These are phyloP conservation scores for Verticillium dahliae DNA, from an alignment of 2,329 filamentous ascomycete species.

Conservation along the genomic window DNA sequence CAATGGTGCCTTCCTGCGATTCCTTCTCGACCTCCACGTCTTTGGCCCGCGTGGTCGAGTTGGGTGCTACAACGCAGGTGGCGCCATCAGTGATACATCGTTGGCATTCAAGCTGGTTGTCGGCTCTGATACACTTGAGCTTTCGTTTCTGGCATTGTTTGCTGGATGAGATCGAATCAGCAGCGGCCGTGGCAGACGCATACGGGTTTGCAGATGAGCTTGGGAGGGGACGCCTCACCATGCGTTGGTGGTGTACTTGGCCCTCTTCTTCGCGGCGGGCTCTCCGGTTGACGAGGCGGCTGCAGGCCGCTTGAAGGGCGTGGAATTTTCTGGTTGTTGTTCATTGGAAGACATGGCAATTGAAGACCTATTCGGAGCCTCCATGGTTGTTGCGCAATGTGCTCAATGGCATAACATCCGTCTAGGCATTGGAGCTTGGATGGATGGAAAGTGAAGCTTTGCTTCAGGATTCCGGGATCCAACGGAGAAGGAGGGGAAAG, in stretches of 20 bases:
- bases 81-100: conserved; percentile 20
- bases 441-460: no score
- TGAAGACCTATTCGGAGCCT: background rate
- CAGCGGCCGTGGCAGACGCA: background rate
- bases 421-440: no score
- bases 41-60: conserved; percentile 4
- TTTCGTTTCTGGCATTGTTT: conserved; percentile 34
- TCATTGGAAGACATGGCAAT: background rate
- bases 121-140: conserved; percentile 28
- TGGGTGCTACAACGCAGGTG: conserved; percentile 17
- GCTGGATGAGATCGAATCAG: conserved; percentile 7
- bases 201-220: background rate
- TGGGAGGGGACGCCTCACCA: conserved; percentile 18
- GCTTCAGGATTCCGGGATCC: no score
- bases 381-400: background rate
- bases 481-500: no score
- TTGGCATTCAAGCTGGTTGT: conserved; percentile 18
- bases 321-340: background rate
- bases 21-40: conserved; percentile 12
- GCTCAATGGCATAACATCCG: no score
- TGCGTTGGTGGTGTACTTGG: conserved; percentile 29
- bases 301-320: background rate
- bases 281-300: background rate
- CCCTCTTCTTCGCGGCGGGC: conserved; percentile 30
- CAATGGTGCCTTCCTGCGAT: conserved; percentile 15